Conservation (phyloP, 1,139 yeast species). For the Diutina pseudorugosa region DNA sequence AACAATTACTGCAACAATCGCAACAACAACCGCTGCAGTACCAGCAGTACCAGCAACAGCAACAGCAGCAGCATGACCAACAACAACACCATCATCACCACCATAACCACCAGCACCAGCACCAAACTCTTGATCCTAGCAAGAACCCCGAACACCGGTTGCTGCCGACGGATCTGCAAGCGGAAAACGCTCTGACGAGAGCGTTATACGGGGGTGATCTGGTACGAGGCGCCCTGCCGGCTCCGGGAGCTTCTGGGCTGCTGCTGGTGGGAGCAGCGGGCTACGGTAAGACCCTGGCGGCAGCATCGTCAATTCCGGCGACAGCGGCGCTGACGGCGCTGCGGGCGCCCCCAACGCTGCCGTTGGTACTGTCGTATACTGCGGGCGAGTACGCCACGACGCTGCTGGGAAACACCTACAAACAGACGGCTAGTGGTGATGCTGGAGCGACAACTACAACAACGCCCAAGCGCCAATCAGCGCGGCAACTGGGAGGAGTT, state of each 20-base stretch:
- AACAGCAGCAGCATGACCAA: background rate
- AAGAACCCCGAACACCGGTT: background rate
- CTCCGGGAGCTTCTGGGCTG: background rate
- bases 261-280: too few relatives aligned
- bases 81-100: background rate
- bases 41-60: background rate
- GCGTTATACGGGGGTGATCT: background rate
- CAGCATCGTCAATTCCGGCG: background rate
- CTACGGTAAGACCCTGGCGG: background rate
- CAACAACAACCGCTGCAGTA: background rate
- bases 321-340: background rate
- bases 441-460: background rate
- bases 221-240: background rate
- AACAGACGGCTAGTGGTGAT: background rate
- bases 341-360: background rate
- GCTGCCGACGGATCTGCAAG: background rate
- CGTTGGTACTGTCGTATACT: background rate
- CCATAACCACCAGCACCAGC: background rate
- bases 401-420: conserved; percentile 2
- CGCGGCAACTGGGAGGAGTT: background rate
- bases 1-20: background rate
- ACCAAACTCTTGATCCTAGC: background rate
- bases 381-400: background rate
- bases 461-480: background rate
- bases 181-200: background rate